phyloP scores from a whole-genome alignment of 768 basidiomycete species.

The Baorangia bicolor region DNA sequence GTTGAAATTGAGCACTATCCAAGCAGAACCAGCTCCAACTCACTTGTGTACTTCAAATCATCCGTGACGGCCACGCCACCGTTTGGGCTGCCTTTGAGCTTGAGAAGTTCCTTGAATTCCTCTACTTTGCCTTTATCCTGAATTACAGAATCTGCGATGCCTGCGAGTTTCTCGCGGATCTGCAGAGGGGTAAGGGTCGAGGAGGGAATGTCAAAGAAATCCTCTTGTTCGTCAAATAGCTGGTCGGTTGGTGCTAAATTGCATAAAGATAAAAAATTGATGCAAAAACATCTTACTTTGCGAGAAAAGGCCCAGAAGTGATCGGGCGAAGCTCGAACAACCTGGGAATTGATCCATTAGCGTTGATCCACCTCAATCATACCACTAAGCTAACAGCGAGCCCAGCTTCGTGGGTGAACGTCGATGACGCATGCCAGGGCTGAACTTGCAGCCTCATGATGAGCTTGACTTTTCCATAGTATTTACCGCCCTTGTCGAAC shows the following conservation, averaged over 20 bases:
- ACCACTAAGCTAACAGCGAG: conserved; percentile 56
- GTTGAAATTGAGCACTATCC: not conserved
- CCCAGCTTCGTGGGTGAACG: conserved; percentile 76
- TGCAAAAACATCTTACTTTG: conserved; percentile 40
- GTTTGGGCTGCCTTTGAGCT: conserved; percentile 63
- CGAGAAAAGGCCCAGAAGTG: conserved; percentile 79
- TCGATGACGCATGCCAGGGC: conserved; percentile 79
- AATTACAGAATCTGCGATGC: conserved; percentile 54
- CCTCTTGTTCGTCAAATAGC: conserved; percentile 74
- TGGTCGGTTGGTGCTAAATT: conserved; percentile 25
- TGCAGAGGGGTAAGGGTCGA: conserved; percentile 65
- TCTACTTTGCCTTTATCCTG: conserved; percentile 45
- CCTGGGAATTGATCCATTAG: conserved; percentile 38
- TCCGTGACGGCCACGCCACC: conserved; percentile 82
- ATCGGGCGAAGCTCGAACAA: conserved; percentile 67
- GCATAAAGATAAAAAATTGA: not conserved
- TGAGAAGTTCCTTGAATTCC: conserved; percentile 61
- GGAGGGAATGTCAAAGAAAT: conserved; percentile 78
- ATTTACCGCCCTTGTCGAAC: conserved; percentile 56
- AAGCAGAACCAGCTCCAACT: conserved; percentile 24
- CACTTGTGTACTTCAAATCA: conserved; percentile 87
- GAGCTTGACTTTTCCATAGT: conserved; percentile 69
- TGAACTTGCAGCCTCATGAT: conserved; percentile 73
- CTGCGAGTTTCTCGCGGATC: conserved; percentile 71
- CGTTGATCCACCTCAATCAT: not conserved